Percentiles rank a stretch among this genome's conserved stretches.
These are phyloP conservation scores for Tolypocladium amazonense DNA, from an alignment of 2,329 filamentous ascomycete species.

Conservation along the genomic window DNA sequence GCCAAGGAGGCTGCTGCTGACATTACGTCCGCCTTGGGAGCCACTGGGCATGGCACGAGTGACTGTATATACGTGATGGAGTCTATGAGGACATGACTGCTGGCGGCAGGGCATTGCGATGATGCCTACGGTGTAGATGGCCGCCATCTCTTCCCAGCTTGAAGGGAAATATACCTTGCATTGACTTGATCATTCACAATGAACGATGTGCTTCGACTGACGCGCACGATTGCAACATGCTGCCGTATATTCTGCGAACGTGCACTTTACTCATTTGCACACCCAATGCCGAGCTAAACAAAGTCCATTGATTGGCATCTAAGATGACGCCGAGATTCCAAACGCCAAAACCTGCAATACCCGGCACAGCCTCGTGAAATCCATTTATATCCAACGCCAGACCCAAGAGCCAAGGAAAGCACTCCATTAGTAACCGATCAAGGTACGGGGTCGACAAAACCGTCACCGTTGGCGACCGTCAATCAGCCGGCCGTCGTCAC, in stretches of 20 bases:
- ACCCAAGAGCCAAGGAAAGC: background rate
- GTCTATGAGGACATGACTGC: background rate
- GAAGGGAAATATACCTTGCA: background rate
- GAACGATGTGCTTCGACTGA: background rate
- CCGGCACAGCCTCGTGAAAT: background rate
- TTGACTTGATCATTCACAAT: background rate
- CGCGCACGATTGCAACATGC: background rate
- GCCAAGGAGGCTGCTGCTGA: background rate
- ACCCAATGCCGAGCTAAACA: background rate
- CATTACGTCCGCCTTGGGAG: background rate
- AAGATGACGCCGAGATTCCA: background rate
- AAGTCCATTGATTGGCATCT: background rate
- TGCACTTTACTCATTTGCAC: background rate
- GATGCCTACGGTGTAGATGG: background rate
- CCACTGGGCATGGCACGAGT: background rate
- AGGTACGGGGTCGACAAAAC: background rate
- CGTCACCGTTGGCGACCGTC: conserved; percentile 17
- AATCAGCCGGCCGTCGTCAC: conserved; percentile 30
- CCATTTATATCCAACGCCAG: background rate
- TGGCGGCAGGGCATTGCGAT: background rate
- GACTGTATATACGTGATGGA: background rate
- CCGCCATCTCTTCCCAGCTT: background rate
- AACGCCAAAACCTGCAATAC: background rate
- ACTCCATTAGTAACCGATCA: background rate
- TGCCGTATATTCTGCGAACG: background rate